Base-by-base conservation (phyloP, 306 rosid species). In the Lagenaria siceraria region DNA sequence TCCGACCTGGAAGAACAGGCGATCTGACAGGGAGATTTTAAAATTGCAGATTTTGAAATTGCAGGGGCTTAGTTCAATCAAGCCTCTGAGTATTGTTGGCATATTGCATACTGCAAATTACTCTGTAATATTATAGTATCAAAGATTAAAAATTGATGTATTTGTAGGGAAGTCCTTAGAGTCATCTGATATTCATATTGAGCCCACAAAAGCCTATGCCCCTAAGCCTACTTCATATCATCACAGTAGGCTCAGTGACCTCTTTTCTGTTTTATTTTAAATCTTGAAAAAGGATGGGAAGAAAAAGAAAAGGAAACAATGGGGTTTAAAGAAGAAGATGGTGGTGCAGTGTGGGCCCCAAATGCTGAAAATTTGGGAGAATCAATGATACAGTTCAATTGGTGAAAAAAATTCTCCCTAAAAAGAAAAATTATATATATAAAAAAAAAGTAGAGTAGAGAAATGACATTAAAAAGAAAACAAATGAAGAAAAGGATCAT, bases 381-480 rank as follows among this genome's bases (percentile, higher is more conserved):
- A 85, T 84, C 78, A 71, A 89, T 85, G 85, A 83, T 84, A 66
- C 81, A 75, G 87, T 80, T 79, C 80, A 83, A 80, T 82, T 77
- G 83, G 89, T 83, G 88, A 81, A 88, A 85, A 51, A 83, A 80
- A 75, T 79, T 77, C 63, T 38, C 63, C 40, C 38, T 46, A 7
- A 22, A 46, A 46, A 70, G 75, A 70, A 70, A n/a, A 43, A 10
- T 40, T 5, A 7, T 2, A 29, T n/a, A n/a, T n/a, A n/a, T 2
- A 49, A 49, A 15, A 17, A 48, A 25, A 59, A 65, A 36, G 52
- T 73, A 36, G 52, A 10, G 48, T 17, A 8, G 12, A 10, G 58
- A 70, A 46, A 70, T 70, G 40, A 46, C 58, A 43, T 70, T 68
- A n/a, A 55, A 53, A 74, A 13, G 9, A 82, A 78, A 63, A 38